These are phyloP conservation scores for Nemania serpens DNA, from an alignment of 2,329 filamentous ascomycete species.

Conservation along the genomic window DNA sequence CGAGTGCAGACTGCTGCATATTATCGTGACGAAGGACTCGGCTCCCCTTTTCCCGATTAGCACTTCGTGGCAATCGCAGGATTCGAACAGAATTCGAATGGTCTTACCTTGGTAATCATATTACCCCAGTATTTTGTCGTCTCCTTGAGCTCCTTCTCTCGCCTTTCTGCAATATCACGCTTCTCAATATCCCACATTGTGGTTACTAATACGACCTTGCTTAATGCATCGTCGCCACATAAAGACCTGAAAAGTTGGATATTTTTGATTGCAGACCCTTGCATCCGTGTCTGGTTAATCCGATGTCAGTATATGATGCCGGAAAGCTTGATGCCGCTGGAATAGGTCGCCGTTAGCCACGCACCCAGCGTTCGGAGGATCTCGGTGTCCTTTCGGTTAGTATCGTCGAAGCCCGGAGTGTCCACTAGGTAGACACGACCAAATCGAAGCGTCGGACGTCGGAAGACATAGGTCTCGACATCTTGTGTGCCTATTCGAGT, in stretches of 20 bases:
- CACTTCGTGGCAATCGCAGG: not conserved
- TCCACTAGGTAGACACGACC: slow-evolving; percentile 20
- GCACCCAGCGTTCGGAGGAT: slow-evolving; percentile 12
- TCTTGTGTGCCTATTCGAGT: slow-evolving; percentile 21
- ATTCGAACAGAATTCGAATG: not conserved
- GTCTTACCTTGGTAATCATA: slow-evolving; percentile 12
- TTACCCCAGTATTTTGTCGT: slow-evolving; percentile 7
- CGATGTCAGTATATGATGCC: slow-evolving; percentile 23
- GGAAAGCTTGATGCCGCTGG: not conserved
- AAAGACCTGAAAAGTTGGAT: slow-evolving; percentile 15
- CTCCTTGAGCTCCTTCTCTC: slow-evolving; percentile 12
- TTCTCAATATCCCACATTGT: slow-evolving; percentile 32
- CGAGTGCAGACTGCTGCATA: not conserved
- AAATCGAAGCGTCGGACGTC: slow-evolving; percentile 3
- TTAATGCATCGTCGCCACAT: slow-evolving; percentile 14
- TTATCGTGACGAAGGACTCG: slow-evolving; percentile 15
- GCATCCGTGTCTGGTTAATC: slow-evolving; percentile 18
- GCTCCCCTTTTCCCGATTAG: slow-evolving; percentile 10
- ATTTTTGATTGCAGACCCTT: slow-evolving; percentile 15
- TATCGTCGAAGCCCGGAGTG: slow-evolving; percentile 28
- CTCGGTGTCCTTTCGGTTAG: slow-evolving; percentile 11
- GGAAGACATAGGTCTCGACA: slow-evolving; percentile 3
- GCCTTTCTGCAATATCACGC: not conserved
- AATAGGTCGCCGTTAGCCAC: slow-evolving; percentile 17
- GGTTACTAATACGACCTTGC: slow-evolving; percentile 15